Percentiles rank a stretch among this genome's conserved stretches.
These are phyloP conservation scores for Phytophthora nicotianae DNA, from an alignment of 352 stramenopile genomes.

Conservation along the genomic window DNA sequence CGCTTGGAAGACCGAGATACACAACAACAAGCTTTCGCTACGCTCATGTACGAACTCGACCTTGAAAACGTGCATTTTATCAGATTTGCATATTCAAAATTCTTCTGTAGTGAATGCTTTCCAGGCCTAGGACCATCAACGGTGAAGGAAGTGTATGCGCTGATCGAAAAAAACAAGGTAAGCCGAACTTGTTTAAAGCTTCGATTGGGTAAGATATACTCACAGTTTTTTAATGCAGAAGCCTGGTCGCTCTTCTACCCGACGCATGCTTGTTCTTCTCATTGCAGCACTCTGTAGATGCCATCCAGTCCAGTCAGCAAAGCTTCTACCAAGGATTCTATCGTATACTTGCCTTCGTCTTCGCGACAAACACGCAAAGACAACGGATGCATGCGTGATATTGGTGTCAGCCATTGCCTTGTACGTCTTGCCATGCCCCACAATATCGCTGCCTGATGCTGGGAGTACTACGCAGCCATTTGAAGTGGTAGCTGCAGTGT, in stretches of 20 bases:
- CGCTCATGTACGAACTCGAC: constrained; percentile 42
- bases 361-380: constrained; percentile 58
- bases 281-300: constrained; percentile 59
- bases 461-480: constrained; percentile 23
- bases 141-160: constrained; percentile 44
- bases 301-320: constrained; percentile 38
- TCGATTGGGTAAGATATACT: neutral
- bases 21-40: constrained; percentile 62
- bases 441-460: constrained; percentile 8
- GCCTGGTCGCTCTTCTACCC: constrained; percentile 52
- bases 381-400: constrained; percentile 61
- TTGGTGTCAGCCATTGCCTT: constrained; percentile 56
- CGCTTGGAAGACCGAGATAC: constrained; percentile 73
- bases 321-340: constrained; percentile 49
- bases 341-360: constrained; percentile 53
- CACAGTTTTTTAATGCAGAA: constrained; percentile 27
- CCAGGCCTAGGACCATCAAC: constrained; percentile 41
- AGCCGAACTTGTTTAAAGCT: neutral
- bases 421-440: constrained; percentile 44
- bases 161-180: constrained; percentile 74
- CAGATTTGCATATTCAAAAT: neutral
- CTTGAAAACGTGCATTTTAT: neutral
- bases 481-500: constrained; percentile 38
- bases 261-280: constrained; percentile 66
- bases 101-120: constrained; percentile 41